Conservation (phyloP, 192 early-diverging fungal genomes). For the Rhizoclosmatium sp. region DNA sequence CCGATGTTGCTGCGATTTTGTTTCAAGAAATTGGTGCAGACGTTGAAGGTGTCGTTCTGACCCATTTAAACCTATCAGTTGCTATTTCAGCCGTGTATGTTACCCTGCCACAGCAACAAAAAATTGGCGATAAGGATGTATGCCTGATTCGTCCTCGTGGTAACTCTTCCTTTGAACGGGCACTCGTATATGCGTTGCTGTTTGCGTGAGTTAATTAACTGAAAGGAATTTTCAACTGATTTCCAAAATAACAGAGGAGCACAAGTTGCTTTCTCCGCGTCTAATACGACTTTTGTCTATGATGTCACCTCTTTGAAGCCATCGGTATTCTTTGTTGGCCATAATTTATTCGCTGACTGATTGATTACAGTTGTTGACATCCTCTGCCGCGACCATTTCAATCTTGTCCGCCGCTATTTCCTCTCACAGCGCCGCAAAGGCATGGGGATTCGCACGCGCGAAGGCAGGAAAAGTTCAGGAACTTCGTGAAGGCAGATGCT, state of each 20-base stretch:
- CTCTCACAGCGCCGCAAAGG: not conserved
- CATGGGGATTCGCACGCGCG: not conserved
- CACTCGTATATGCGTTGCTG: constrained; percentile 8
- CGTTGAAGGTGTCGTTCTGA: constrained; percentile 8
- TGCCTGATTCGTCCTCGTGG: not conserved
- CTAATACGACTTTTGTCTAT: not conserved
- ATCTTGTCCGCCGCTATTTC: not conserved
- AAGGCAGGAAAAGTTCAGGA: constrained; percentile 3
- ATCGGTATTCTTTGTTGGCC: not conserved
- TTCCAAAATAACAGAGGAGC: constrained; percentile 4
- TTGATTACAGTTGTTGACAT: not conserved
- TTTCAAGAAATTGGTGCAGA: not conserved
- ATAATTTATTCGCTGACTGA: not conserved
- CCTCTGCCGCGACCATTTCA: not conserved
- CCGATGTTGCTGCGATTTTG: not conserved
- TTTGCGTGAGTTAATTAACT: constrained; percentile 11
- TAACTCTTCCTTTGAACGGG: constrained; percentile 7
- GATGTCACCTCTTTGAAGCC: not conserved
- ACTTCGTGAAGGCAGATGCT: constrained; percentile 21
- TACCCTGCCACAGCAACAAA: constrained; percentile 4
- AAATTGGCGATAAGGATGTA: constrained; percentile 5
- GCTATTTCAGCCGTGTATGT: constrained; percentile 21
- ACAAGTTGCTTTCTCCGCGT: constrained; percentile 6
- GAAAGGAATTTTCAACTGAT: not conserved
- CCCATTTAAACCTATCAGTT: constrained; percentile 5